Evolutionary conservation across 2,329 filamentous ascomycete species (phyloP).

Genomic region (Pyrenophora graminea): DNA sequence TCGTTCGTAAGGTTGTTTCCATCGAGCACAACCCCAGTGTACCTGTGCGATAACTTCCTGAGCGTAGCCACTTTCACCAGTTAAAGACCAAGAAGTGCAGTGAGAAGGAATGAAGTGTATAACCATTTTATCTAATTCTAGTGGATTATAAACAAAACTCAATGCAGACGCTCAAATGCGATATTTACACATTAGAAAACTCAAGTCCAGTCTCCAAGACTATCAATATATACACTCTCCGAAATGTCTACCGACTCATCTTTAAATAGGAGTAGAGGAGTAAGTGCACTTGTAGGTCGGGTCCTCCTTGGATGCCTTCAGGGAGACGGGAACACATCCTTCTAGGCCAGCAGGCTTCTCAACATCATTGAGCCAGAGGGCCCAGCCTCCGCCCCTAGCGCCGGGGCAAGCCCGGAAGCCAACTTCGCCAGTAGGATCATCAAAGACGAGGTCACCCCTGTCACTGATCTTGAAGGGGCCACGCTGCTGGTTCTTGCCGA

Average conservation of each 20-base stretch:
- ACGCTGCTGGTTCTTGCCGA: conserved; percentile 53
- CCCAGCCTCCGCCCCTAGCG: conserved; percentile 48
- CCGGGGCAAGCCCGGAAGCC: conserved; percentile 60
- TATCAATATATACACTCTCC: conserved; percentile 1
- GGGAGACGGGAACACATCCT: conserved; percentile 7
- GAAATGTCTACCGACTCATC: neutral
- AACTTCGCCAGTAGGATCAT: conserved; percentile 33
- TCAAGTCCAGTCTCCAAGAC: neutral
- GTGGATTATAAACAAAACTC: conserved; percentile 2
- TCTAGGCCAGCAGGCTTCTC: conserved; percentile 26
- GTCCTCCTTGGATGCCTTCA: conserved; percentile 11
- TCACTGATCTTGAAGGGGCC: conserved; percentile 55
- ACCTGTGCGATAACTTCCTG: no score
- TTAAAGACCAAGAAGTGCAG: neutral
- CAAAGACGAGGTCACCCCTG: conserved; percentile 53
- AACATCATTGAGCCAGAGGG: conserved; percentile 32
- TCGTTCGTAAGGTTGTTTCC: neutral
- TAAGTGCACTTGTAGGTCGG: conserved; percentile 11
- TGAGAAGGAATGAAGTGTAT: neutral
- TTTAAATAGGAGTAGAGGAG: conserved; percentile 8
- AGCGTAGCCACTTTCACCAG: no score
- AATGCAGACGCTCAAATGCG: conserved; percentile 9
- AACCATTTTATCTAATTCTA: conserved; percentile 2
- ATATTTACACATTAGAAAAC: conserved; percentile 5
- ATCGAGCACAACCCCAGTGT: no score